Conservation (phyloP, 169 alveolate species). For the Plasmodium malariae region DNA sequence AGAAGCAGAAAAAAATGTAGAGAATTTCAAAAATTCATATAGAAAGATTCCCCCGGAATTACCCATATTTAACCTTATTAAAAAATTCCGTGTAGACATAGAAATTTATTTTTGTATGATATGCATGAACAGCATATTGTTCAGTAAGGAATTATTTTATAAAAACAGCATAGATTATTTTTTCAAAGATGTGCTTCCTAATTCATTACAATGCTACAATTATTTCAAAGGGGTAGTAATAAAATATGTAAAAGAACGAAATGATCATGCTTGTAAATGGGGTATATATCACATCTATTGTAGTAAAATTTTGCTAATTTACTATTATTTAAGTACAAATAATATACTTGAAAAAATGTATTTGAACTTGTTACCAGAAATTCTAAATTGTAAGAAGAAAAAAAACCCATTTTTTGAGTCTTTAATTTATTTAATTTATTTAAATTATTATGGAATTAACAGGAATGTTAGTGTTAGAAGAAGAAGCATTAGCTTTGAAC, state of each 20-base stretch:
- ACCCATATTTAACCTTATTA: constrained; percentile 26
- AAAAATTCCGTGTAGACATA: constrained; percentile 25
- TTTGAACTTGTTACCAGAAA: constrained; percentile 21
- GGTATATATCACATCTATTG: constrained; percentile 16
- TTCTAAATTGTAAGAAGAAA: constrained; percentile 20
- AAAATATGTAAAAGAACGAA: constrained; percentile 21
- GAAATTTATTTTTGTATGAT: constrained; percentile 69
- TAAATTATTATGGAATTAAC: constrained; percentile 42
- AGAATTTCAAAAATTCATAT: neutral
- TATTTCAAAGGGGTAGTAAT: constrained; percentile 20
- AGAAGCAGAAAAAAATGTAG: neutral
- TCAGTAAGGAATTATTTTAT: constrained; percentile 61
- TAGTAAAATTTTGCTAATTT: constrained; percentile 17
- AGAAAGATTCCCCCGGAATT: neutral
- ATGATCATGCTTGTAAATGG: neutral
- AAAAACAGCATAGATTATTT: constrained; percentile 58
- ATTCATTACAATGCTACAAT: constrained; percentile 12
- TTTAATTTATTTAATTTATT: constrained; percentile 38
- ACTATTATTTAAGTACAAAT: constrained; percentile 26
- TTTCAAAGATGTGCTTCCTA: constrained; percentile 32
- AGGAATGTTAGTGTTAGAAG: no score
- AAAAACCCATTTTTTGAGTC: constrained; percentile 31
- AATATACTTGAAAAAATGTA: constrained; percentile 31
- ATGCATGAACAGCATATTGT: constrained; percentile 56
- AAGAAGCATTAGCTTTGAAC: no score